Evolutionary conservation across 257 asterid genomes (phyloP).

Genomic region (Jaltomata sinuosa): DNA sequence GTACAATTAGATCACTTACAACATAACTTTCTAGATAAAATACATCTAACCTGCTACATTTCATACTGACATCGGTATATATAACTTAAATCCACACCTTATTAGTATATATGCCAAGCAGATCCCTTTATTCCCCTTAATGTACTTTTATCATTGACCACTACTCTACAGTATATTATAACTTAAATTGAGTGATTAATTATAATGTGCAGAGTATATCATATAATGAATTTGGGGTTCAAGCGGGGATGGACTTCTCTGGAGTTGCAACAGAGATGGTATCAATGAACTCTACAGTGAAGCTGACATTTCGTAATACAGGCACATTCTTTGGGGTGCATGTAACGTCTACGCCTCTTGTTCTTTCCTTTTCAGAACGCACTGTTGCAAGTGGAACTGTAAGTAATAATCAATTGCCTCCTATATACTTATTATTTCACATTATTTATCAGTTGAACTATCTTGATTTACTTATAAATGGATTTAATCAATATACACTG

Average conservation of each 20-base stretch:
- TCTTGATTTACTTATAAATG: too few relatives aligned
- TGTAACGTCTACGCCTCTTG: constrained; percentile 61
- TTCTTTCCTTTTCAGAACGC: constrained; percentile 55
- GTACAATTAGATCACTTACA: background rate
- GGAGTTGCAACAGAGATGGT: constrained; percentile 86
- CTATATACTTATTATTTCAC: background rate
- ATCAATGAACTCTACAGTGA: constrained; percentile 62
- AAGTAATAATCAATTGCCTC: constrained; percentile 5
- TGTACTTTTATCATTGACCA: too few relatives aligned
- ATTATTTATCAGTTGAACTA: too few relatives aligned
- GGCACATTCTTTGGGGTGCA: constrained; percentile 90
- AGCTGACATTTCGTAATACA: constrained; percentile 44
- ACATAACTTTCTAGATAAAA: too few relatives aligned
- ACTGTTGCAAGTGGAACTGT: constrained; percentile 62
- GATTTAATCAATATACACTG: too few relatives aligned
- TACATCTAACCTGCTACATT: too few relatives aligned
- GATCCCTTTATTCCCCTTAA: too few relatives aligned
- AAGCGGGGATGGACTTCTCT: constrained; percentile 66
- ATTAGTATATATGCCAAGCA: too few relatives aligned
- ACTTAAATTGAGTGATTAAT: background rate
- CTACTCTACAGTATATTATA: too few relatives aligned
- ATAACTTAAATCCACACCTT: too few relatives aligned
- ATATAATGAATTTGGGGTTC: constrained; percentile 54
- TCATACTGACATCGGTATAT: too few relatives aligned
- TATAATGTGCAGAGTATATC: constrained; percentile 53